phyloP scores from a whole-genome alignment of 495 filamentous ascomycete species.

The Pyrenula aspistea region DNA sequence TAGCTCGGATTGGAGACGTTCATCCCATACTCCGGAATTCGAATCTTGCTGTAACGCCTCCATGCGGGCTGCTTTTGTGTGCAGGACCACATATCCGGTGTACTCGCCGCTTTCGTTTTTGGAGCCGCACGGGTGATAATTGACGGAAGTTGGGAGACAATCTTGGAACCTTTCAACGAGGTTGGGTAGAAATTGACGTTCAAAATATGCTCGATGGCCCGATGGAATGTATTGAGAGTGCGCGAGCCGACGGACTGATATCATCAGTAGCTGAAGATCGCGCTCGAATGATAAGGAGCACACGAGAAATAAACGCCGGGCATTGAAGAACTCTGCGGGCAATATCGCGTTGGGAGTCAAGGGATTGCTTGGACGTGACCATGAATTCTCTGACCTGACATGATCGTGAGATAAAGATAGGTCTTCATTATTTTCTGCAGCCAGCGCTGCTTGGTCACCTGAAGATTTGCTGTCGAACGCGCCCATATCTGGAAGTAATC shows the following conservation, averaged over 20 bases:
- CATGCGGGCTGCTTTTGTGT: background rate
- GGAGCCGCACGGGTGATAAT: constrained; percentile 8
- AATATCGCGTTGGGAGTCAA: constrained; percentile 5
- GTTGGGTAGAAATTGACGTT: constrained; percentile 23
- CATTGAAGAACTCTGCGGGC: constrained; percentile 16
- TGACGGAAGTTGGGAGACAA: constrained; percentile 27
- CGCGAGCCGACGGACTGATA: constrained; percentile 10
- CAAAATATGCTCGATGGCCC: constrained; percentile 13
- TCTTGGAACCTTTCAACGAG: constrained; percentile 35
- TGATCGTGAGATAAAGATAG: too few relatives aligned
- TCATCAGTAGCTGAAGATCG: constrained; percentile 10
- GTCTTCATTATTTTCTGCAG: too few relatives aligned
- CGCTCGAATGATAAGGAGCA: constrained; percentile 11
- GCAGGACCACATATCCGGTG: background rate
- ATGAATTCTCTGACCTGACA: too few relatives aligned
- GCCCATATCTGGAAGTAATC: too few relatives aligned
- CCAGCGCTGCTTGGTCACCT: too few relatives aligned
- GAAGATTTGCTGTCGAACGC: too few relatives aligned
- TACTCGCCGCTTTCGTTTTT: background rate
- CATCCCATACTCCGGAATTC: background rate
- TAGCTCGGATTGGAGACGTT: background rate
- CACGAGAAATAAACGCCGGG: constrained; percentile 27
- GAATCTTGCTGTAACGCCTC: background rate
- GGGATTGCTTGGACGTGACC: too few relatives aligned
- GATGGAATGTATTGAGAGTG: background rate